These are phyloP conservation scores for Obelidium mucronatum DNA, from an alignment of 192 early-diverging fungal species.

Conservation along the genomic window DNA sequence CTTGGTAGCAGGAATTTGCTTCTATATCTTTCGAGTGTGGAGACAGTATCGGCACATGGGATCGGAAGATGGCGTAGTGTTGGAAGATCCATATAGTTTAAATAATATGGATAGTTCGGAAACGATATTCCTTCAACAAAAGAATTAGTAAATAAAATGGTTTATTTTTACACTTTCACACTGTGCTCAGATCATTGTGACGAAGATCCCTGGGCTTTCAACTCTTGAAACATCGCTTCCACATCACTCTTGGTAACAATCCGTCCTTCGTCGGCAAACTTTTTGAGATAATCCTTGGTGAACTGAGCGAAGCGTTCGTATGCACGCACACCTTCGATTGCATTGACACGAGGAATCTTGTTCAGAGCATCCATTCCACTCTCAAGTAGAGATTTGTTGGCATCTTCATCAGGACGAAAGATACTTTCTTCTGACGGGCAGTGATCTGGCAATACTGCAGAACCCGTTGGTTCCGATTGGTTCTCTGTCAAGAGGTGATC, in stretches of 20 bases:
- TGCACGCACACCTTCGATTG: conserved; percentile 80
- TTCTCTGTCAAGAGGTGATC: background rate
- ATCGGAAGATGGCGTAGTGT: no score
- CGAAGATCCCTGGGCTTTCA: no score
- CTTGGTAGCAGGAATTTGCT: no score
- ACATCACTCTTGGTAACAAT: conserved; percentile 80
- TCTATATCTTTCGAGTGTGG: no score
- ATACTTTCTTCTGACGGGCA: background rate
- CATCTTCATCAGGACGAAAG: conserved; percentile 67
- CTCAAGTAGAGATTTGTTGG: conserved; percentile 75
- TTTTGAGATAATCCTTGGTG: conserved; percentile 71
- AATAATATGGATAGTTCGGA: no score
- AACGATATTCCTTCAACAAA: no score
- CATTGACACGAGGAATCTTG: conserved; percentile 74
- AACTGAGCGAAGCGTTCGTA: conserved; percentile 74
- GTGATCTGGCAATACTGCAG: background rate
- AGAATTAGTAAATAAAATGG: no score
- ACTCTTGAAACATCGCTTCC: conserved; percentile 68
- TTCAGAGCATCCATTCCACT: conserved; percentile 76
- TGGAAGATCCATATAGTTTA: no score
- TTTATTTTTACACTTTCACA: no score
- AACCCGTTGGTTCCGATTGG: background rate
- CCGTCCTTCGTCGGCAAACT: conserved; percentile 75
- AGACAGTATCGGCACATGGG: no score
- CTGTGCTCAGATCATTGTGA: no score